Base-by-base conservation (phyloP, 345 rosid genomes). In the Dipteronia dyeriana region DNA sequence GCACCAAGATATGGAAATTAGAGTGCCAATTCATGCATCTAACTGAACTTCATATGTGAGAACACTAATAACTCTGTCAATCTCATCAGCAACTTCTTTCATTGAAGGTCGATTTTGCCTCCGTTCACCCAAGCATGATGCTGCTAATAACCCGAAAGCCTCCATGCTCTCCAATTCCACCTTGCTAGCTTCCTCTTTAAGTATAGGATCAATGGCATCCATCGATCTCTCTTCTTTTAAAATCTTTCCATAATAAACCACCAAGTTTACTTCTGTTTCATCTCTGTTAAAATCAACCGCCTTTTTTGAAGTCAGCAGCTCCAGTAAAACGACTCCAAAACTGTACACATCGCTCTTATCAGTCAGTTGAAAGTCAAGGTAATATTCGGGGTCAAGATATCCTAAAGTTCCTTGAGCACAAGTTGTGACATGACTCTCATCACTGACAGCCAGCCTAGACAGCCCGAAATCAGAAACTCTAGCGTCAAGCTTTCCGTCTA, bases 371-470 rank as follows among this genome's bases (percentile, higher is more conserved):
- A 62, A 87, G 70, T 83, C 83, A 29, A 75, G 63, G 68, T 81
- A 87, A 45, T 87, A 87, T 66, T 85, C 87, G 0, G 90, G 90
- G 61, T 87, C 90, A 1, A 87, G 69, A 70, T 87, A 87, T 6
- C 90, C 90, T 2, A 87, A 63, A 0, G 87, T 87, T 1, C 90
- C 88, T 9, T 87, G 90, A 12, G 88, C 88, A 47, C 90, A 84
- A 3, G 90, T 87, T 3, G 85, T 75, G 17, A 87, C 67, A 77
- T 85, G 90, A 67, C 76, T 87, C 11, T 3, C 72, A 43, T 85
- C 85, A 7, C 73, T 45, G 4, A 47, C 68, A 23, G 85, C 88
- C 54, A 87, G 59, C 45, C 90, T 78, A 12, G 90, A 87, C 16
- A 87, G 45, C 12, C 90, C 90, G 25, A 87, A 87, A 82, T 85